Evolutionary conservation across 352 stramenopile species (phyloP), one percentile per base, ranked within the genome.

Genomic region (Plasmopara viticola): DNA sequence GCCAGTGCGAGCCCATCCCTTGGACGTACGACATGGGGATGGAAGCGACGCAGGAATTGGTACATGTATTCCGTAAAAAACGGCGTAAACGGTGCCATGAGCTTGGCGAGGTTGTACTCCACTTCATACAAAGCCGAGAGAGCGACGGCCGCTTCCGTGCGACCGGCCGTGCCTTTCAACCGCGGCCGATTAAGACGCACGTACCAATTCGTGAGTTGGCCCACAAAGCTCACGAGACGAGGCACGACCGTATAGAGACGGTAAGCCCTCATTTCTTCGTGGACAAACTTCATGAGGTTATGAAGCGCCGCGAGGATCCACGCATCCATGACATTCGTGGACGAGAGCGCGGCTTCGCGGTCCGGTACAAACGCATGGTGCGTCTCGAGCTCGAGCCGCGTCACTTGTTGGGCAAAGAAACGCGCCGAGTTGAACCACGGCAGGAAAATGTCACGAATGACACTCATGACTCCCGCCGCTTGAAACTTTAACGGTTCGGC

Each of bases 11-110:
- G 69, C 25, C 15, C 62, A 41, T 6, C 37, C 5, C 6, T 5
- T 41, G 37, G 10, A 48, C 62, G 68, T n/a, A 86, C 63, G 2
- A 95, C 87, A 49, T 80, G 74, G 34, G 95, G 94, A 78, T 98
- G 93, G 60, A 98, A 90, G 58, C 98, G 94, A 53, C 95, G 84
- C 31, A 99, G 77, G 59, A 98, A 95, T 70, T 99, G 96, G 76
- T 99, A 99, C 66, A 99, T 97, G 77, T 97, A 99, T 74, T 99
- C 97, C 6, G 97, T 91, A 57, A 99, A 98, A 78, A 99, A 99
- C 18, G 97, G 97, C 46, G 96, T 99, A 78, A 99, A 99, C 2
- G 97, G 97, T 12, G 93, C 91, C 97, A 99, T 99, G 33, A 99
- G 70, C 67, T 90, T 90, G 56, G 58, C 97, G 14, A 91, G 83